Base-by-base conservation (phyloP, 768 basidiomycete species). In the Gloeopeniophorella convolvens region DNA sequence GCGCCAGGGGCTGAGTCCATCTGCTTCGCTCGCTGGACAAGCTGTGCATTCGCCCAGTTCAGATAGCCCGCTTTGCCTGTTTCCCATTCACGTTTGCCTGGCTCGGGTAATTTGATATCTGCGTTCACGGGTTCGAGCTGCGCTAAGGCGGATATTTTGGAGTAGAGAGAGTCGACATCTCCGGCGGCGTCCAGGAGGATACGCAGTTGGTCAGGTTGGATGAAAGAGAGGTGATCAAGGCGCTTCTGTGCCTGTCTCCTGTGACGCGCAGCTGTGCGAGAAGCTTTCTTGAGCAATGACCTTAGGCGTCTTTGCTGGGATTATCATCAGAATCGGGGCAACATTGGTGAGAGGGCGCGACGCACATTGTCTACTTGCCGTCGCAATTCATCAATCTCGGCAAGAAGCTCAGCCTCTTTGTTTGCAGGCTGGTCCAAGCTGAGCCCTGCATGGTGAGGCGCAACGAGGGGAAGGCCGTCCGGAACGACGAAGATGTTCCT, bases 401-500 rank as follows among this genome's bases (percentile, higher is more conserved):
- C 75, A 58, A 82, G 69, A 21, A 89, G 66, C 51, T 78, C 64
- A 1, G 55, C 48, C 52, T 65, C 79, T 27, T 76, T 73, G 58
- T 84, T 77, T n/a, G 74, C 69, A 0, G 77, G 75, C 26, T 72
- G 63, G 2, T 76, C 75, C 45, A 94, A 72, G 65, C 91, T 77
- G 26, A 91, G 68, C 0, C 79, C 77, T 44, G 75, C 74, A 49
- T 94, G 91, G 60, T 89, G 88, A 3, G 85, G 85, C 4, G 82
- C 73, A 12, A 90, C 80, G 27, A 90, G 68, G 0, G 82, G 82
- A 28, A 89, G 60, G 52, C 82, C 80, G 3, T 77, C 71, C 0
- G 83, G 79, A 13, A 92, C 75, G 44, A 81, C 78, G 60, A 95
- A 95, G 49, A 92, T 85, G 66, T 95, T 96, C 34, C 90, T 72